phyloP scores from a whole-genome alignment of 768 basidiomycete species.

The Cubamyces sp. region DNA sequence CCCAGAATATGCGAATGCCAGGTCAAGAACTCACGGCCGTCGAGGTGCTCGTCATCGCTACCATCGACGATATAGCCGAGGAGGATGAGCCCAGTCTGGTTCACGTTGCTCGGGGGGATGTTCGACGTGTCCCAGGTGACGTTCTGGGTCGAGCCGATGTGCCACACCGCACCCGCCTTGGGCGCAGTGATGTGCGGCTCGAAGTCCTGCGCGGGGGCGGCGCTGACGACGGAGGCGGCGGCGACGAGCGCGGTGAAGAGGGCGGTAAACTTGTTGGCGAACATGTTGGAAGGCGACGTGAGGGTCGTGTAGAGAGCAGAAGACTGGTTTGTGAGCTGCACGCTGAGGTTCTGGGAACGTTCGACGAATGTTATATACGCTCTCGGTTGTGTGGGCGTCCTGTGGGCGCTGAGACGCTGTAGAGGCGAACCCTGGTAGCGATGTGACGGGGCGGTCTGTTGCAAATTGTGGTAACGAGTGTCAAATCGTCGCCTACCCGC shows the following conservation, averaged over 20 bases:
- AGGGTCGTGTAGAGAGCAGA: background rate
- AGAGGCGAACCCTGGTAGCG: too few species aligned
- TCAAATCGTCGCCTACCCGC: too few species aligned
- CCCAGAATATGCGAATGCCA: background rate
- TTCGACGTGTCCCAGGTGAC: constrained; percentile 49
- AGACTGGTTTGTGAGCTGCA: too few species aligned
- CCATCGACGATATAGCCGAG: constrained; percentile 47
- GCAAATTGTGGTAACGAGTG: too few species aligned
- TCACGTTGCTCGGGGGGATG: constrained; percentile 42
- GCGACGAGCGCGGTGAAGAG: constrained; percentile 33
- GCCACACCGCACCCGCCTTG: constrained; percentile 40
- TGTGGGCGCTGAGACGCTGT: too few species aligned
- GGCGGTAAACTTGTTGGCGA: constrained; percentile 22
- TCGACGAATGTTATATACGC: too few species aligned
- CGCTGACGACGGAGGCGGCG: constrained; percentile 34
- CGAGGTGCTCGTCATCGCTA: constrained; percentile 50
- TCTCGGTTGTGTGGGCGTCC: too few species aligned
- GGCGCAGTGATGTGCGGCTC: constrained; percentile 49
- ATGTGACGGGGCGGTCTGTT: too few species aligned
- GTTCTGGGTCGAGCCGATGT: constrained; percentile 37
- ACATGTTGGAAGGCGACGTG: constrained; percentile 6
- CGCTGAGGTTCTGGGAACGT: too few species aligned
- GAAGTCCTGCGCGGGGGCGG: constrained; percentile 31
- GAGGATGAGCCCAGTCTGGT: constrained; percentile 45
- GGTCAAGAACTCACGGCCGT: constrained; percentile 44